A percentile compares a stretch with the other conserved stretches of the same genome.
Conservation (phyloP, 164 flowering plant genomes). For the Magnolia kwangsiensis region DNA sequence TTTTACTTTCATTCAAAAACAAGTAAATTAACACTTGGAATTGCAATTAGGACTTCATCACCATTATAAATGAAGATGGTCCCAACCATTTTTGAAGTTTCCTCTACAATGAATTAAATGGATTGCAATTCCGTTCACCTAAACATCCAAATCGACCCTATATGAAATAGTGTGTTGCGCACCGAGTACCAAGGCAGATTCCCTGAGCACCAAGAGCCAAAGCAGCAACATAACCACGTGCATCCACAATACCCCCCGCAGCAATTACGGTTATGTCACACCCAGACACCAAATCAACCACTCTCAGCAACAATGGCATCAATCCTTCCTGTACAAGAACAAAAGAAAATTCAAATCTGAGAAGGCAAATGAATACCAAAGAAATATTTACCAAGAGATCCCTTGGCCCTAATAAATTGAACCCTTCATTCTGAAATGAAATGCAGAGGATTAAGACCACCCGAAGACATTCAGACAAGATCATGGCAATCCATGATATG, state of each 20-base stretch:
- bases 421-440: no score
- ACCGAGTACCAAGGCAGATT: slow-evolving; percentile 78
- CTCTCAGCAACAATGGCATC: slow-evolving; percentile 66
- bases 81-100: background rate
- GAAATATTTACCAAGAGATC: background rate
- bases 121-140: background rate
- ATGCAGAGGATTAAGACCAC: no score
- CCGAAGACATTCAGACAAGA: background rate
- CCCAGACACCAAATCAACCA: slow-evolving; percentile 63
- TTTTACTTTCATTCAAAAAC: background rate
- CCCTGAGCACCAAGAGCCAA: slow-evolving; percentile 91
- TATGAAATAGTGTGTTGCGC: background rate
- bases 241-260: slow-evolving; percentile 87
- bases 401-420: no score
- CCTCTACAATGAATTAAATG: background rate
- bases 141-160: background rate
- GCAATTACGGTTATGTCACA: slow-evolving; percentile 68
- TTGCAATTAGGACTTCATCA: background rate
- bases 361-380: background rate
- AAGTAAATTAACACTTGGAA: background rate
- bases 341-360: background rate
- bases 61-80: background rate
- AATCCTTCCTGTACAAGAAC: slow-evolving; percentile 55
- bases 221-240: slow-evolving; percentile 91
- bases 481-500: background rate